Conservation (phyloP, 2,329 filamentous ascomycete genomes). For the Botrytis cinerea region DNA sequence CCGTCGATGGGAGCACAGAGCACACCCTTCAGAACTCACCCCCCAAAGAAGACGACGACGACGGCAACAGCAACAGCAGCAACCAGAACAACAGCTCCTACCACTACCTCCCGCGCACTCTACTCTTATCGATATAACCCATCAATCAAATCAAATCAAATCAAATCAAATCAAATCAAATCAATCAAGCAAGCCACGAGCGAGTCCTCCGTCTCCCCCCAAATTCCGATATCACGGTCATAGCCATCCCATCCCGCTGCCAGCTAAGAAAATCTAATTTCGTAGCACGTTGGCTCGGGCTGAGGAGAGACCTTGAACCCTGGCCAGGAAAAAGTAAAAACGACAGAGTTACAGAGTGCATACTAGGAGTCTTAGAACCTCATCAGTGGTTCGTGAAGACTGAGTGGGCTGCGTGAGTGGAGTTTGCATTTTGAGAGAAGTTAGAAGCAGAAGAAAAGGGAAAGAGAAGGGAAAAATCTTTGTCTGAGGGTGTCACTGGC, state of each 20-base stretch:
- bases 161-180: not conserved
- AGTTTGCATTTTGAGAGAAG: not conserved
- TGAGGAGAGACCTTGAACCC: slow-evolving; percentile 10
- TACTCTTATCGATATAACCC: slow-evolving; percentile 6
- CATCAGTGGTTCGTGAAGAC: not conserved
- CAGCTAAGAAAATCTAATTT: slow-evolving; percentile 10
- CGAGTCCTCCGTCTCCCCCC: not conserved
- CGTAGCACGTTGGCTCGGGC: slow-evolving; percentile 6
- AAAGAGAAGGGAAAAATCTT: not conserved
- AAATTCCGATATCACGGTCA: slow-evolving; percentile 13
- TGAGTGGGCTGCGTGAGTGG: not conserved
- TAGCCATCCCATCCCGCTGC: not conserved
- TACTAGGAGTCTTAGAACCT: not conserved
- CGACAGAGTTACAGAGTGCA: not conserved
- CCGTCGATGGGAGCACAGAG: not conserved
- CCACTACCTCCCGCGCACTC: not conserved
- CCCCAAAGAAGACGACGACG: not conserved
- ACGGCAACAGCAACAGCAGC: not conserved
- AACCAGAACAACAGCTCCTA: not conserved
- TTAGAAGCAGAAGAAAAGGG: not conserved
- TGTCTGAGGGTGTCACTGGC: slow-evolving; percentile 8
- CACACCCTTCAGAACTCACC: not conserved
- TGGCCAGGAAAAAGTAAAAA: not conserved
- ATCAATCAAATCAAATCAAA: slow-evolving; percentile 2
- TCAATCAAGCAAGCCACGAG: not conserved